Conservation (phyloP, 768 basidiomycete species). For the Hypsizygus marmoreus region DNA sequence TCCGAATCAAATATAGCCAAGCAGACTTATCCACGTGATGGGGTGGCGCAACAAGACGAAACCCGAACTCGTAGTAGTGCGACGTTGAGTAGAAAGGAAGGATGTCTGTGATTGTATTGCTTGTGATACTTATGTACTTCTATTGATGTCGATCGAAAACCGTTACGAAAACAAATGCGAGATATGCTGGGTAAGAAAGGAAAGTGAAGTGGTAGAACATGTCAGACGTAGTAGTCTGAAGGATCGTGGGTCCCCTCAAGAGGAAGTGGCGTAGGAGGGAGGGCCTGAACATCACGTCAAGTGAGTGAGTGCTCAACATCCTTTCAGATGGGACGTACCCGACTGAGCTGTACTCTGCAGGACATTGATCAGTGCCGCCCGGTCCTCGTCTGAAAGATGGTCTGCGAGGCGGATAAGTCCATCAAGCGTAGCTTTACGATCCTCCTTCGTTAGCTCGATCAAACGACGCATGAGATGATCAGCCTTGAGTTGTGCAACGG, state of each 20-base stretch:
- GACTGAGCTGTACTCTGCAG: constrained; percentile 61
- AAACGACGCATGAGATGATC: constrained; percentile 70
- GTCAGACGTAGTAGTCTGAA: too few relatives aligned
- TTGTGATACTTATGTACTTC: constrained; percentile 6
- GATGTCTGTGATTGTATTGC: constrained; percentile 7
- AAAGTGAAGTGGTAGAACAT: neutral
- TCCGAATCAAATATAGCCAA: too few relatives aligned
- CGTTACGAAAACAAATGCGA: constrained; percentile 20
- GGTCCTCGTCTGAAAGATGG: constrained; percentile 73
- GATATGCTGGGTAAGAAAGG: constrained; percentile 11
- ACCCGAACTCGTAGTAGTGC: too few relatives aligned
- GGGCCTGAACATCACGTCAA: constrained; percentile 27
- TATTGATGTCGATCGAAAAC: constrained; percentile 10
- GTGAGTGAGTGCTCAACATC: neutral
- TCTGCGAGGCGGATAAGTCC: constrained; percentile 76
- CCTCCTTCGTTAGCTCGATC: constrained; percentile 68
- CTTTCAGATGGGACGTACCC: constrained; percentile 43
- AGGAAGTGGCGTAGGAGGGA: constrained; percentile 36
- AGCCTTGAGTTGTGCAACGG: constrained; percentile 63
- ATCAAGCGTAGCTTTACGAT: constrained; percentile 75
- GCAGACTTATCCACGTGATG: too few relatives aligned
- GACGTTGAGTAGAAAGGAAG: too few relatives aligned
- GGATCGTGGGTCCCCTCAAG: too few relatives aligned
- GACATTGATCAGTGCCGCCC: constrained; percentile 55
- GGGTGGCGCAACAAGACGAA: too few relatives aligned